Base-by-base conservation (phyloP, 2,329 filamentous ascomycete species). In the Colletotrichum sp. region DNA sequence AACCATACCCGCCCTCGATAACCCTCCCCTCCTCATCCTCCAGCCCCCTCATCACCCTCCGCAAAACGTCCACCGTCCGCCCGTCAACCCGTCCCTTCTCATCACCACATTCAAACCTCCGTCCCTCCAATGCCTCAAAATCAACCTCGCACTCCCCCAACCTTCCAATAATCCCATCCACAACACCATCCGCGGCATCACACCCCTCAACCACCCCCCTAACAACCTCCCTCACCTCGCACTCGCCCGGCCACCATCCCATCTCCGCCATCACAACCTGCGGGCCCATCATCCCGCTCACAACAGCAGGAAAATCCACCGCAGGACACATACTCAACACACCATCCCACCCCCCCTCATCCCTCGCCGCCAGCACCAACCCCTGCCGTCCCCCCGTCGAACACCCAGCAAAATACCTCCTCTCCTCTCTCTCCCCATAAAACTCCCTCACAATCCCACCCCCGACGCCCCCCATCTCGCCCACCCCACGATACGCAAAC, bases 331-430 rank as follows among this genome's bases (percentile, higher is more conserved):
- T 88, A 6, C 89, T 90, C 4, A 92, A 82, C 21, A 92, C 86
- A n/a, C 90, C 90, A 69, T 92, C 90, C 71, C 91, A 92, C 76
- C 91, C 90, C 1, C 88, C 84, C 0, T 91, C 90, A 75, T 87
- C 91, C 21, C 83, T 79, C 78, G 92, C 87, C 0, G 89, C 87
- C 9, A 87, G 86, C 67, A 89, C 89, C 36, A 91, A 82, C 3
- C 90, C 92, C 83, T 93, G 90, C 1, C 91, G 85, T 1, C 92
- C 91, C 8, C 92, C 92, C 0, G 90, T 89, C 0, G 90, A 92
- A 80, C 91, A 93, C 10, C 91, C 91, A 3, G 89, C 79, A 75
- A 88, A 92, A 81, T 92, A 93, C 8, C 65, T 30, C 1, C 86
- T 6, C 4, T 69, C 88, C 1, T 83, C 80, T 0, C 21, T 6